These are phyloP conservation scores for Keithomyces neogunnii DNA, from an alignment of 2,329 filamentous ascomycete genomes.

Conservation along the genomic window DNA sequence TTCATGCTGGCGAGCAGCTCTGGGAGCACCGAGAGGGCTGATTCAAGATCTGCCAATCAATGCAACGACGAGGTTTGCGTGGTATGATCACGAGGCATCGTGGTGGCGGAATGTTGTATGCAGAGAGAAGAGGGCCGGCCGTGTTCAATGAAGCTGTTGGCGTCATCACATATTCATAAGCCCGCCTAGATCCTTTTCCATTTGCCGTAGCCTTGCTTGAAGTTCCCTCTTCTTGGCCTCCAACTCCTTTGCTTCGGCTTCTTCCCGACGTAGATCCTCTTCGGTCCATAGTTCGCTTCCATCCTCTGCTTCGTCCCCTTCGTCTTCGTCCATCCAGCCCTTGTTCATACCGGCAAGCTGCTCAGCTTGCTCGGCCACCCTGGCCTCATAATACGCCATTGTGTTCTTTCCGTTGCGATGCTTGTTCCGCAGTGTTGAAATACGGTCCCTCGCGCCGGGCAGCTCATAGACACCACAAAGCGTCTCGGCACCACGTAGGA, in stretches of 20 bases:
- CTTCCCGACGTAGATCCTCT: slow-evolving; percentile 60
- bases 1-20: slow-evolving; percentile 45
- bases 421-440: slow-evolving; percentile 61
- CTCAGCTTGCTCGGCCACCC: slow-evolving; percentile 67
- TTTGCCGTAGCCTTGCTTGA: slow-evolving; percentile 40
- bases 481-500: slow-evolving; percentile 83
- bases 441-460: slow-evolving; percentile 68
- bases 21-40: background rate
- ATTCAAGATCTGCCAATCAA: background rate
- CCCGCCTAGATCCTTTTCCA: slow-evolving; percentile 49
- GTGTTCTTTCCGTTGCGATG: slow-evolving; percentile 65
- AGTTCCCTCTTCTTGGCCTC: slow-evolving; percentile 49
- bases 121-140: background rate
- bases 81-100: background rate
- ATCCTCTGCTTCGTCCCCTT: slow-evolving; percentile 42
- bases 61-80: background rate
- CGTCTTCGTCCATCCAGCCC: slow-evolving; percentile 47
- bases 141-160: slow-evolving; percentile 7
- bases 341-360: slow-evolving; percentile 68
- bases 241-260: slow-evolving; percentile 54
- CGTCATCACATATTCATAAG: slow-evolving; percentile 40
- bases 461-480: slow-evolving; percentile 82
- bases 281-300: slow-evolving; percentile 48
- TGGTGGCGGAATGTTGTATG: background rate
- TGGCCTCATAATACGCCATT: slow-evolving; percentile 69